A percentile compares a stretch with the other conserved stretches of the same genome.
These are phyloP conservation scores for Mortierella polycephala DNA, from an alignment of 371 early-diverging fungal species.

Conservation along the genomic window DNA sequence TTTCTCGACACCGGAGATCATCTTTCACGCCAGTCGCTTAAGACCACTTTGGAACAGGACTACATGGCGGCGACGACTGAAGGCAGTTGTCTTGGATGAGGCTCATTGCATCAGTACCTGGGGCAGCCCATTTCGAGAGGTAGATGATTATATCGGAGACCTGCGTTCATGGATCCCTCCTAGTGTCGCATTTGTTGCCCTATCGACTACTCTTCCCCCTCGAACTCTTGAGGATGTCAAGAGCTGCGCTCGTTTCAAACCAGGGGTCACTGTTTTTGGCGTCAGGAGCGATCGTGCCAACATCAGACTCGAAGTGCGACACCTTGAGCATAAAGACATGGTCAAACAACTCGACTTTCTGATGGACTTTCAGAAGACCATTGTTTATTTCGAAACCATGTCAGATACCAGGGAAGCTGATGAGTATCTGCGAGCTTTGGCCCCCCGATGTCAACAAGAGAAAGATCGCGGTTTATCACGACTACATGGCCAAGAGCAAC, in stretches of 20 bases:
- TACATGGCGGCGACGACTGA: neutral
- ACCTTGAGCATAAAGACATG: too few species aligned
- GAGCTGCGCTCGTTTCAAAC: neutral
- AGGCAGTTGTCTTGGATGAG: slow-evolving; percentile 9
- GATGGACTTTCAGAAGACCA: too few species aligned
- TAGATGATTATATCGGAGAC: neutral
- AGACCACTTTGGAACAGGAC: slow-evolving; percentile 1
- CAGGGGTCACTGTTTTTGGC: too few species aligned
- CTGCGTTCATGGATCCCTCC: slow-evolving; percentile 4
- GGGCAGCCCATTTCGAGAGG: neutral
- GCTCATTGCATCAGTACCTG: slow-evolving; percentile 7
- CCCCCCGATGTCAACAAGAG: too few species aligned
- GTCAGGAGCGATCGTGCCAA: too few species aligned
- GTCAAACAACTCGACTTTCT: too few species aligned
- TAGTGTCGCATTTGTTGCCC: slow-evolving; percentile 3
- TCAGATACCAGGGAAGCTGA: too few species aligned
- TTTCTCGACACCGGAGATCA: slow-evolving; percentile 13
- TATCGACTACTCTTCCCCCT: slow-evolving; percentile 6
- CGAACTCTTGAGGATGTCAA: slow-evolving; percentile 3
- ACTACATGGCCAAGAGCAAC: too few species aligned
- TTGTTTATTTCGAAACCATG: too few species aligned
- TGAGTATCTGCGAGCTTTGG: too few species aligned
- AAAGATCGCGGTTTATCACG: too few species aligned
- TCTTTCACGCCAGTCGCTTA: neutral
- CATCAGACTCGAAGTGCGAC: too few species aligned